Percentiles rank a stretch among this genome's conserved stretches.
phyloP scores from a whole-genome alignment of 768 basidiomycete species.

The Coprinopsis cinerea region DNA sequence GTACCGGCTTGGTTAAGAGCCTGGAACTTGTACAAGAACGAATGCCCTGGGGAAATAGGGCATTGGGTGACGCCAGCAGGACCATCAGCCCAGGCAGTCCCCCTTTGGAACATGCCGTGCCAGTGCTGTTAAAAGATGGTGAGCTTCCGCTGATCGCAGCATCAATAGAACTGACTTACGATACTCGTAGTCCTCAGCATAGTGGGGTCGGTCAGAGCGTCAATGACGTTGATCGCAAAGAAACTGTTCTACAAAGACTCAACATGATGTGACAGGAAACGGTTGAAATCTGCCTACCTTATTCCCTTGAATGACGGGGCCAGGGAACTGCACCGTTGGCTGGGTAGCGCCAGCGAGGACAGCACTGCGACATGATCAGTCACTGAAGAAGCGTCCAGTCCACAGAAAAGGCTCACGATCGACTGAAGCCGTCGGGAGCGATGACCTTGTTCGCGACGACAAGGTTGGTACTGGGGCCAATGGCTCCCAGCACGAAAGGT shows the following conservation, averaged over 20 bases:
- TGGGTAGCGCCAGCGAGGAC: conserved; percentile 9
- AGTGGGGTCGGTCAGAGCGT: conserved; percentile 36
- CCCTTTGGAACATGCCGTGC: conserved; percentile 34
- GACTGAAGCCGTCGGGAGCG: conserved; percentile 17
- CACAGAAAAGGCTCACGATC: conserved; percentile 3
- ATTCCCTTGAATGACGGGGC: conserved; percentile 20
- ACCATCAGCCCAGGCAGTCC: conserved; percentile 36
- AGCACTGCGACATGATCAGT: neutral
- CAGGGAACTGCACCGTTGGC: conserved; percentile 14
- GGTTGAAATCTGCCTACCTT: conserved; percentile 14
- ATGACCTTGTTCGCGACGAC: conserved; percentile 19
- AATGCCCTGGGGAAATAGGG: conserved; percentile 32
- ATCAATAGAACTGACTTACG: conserved; percentile 23
- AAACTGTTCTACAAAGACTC: conserved; percentile 23
- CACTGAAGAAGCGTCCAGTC: neutral
- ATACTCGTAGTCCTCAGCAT: conserved; percentile 47
- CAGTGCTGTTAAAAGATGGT: conserved; percentile 31
- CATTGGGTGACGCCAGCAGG: conserved; percentile 33
- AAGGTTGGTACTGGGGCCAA: conserved; percentile 13
- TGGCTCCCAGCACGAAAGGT: conserved; percentile 8
- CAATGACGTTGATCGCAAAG: conserved; percentile 41
- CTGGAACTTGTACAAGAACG: conserved; percentile 34
- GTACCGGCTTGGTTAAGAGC: conserved; percentile 33
- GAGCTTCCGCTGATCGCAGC: neutral
- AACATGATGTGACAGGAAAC: neutral